Percentiles rank a stretch among this genome's conserved stretches.
phyloP scores from a whole-genome alignment of 352 stramenopile genomes.

The Peronospora farinosa region DNA sequence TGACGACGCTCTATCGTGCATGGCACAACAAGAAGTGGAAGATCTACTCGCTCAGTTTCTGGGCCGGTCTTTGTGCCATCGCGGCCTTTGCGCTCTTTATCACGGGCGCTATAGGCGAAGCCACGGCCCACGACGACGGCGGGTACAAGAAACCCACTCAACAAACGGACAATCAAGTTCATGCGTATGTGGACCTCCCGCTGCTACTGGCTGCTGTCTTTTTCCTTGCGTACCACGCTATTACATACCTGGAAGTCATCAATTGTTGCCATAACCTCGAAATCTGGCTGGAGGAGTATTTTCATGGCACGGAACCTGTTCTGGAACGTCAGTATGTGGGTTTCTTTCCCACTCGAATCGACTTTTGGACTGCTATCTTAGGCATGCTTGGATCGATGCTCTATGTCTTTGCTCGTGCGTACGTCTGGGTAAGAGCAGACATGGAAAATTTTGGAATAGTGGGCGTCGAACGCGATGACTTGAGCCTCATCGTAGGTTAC shows the following conservation, averaged over 20 bases:
- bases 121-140: slow-evolving; percentile 40
- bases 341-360: slow-evolving; percentile 77
- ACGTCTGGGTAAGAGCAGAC: slow-evolving; percentile 49
- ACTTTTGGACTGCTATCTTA: slow-evolving; percentile 70
- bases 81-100: slow-evolving; percentile 56
- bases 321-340: slow-evolving; percentile 61
- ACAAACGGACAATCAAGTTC: slow-evolving; percentile 18
- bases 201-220: slow-evolving; percentile 52
- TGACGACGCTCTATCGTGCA: slow-evolving; percentile 77
- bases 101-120: slow-evolving; percentile 50
- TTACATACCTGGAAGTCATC: slow-evolving; percentile 84
- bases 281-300: slow-evolving; percentile 82
- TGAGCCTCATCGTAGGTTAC: slow-evolving; percentile 65
- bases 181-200: slow-evolving; percentile 51
- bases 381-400: slow-evolving; percentile 56
- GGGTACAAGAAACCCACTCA: slow-evolving; percentile 21
- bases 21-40: slow-evolving; percentile 70
- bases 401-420: slow-evolving; percentile 53
- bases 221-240: slow-evolving; percentile 46
- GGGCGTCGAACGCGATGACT: slow-evolving; percentile 53
- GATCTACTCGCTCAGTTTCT: slow-evolving; percentile 70
- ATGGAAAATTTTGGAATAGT: slow-evolving; percentile 71
- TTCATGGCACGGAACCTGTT: slow-evolving; percentile 65
- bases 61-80: slow-evolving; percentile 48
- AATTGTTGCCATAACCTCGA: slow-evolving; percentile 86